Percentiles rank a stretch among this genome's conserved stretches.
These are phyloP conservation scores for Aspergillus aculeatinus DNA, from an alignment of 2,329 filamentous ascomycete species.

Conservation along the genomic window DNA sequence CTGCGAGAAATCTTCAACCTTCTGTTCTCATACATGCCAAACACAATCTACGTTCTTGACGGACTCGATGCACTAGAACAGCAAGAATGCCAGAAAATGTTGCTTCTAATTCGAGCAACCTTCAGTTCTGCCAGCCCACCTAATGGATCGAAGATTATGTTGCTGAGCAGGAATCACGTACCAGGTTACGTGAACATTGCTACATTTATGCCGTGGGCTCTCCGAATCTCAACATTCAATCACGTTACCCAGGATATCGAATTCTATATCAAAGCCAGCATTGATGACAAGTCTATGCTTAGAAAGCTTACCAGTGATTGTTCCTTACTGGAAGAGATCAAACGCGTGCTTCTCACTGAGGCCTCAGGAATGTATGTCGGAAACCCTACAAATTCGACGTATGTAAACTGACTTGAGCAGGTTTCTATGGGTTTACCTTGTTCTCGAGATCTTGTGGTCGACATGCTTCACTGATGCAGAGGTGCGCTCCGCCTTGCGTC, in stretches of 20 bases:
- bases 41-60: constrained; percentile 20
- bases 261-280: constrained; percentile 19
- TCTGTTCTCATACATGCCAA: constrained; percentile 10
- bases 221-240: constrained; percentile 19
- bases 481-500: not conserved
- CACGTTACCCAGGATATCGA: constrained; percentile 22
- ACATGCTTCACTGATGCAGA: constrained; percentile 1
- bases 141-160: constrained; percentile 13
- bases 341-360: not conserved
- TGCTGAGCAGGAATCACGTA: constrained; percentile 24
- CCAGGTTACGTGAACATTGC: constrained; percentile 20
- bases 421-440: constrained; percentile 4
- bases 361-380: constrained; percentile 6
- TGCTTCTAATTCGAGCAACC: constrained; percentile 12
- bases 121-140: not conserved
- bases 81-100: constrained; percentile 7
- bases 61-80: constrained; percentile 18
- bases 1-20: constrained; percentile 14
- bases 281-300: constrained; percentile 18
- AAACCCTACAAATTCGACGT: not conserved
- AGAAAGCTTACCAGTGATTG: constrained; percentile 19
- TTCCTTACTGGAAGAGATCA: constrained; percentile 5
- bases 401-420: not conserved
- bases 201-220: constrained; percentile 16
- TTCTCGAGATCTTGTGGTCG: constrained; percentile 1